Evolutionary conservation across 495 filamentous ascomycete genomes (phyloP), one percentile per base, ranked within the genome.

Genomic region (Rostrohypoxylon terebratum): DNA sequence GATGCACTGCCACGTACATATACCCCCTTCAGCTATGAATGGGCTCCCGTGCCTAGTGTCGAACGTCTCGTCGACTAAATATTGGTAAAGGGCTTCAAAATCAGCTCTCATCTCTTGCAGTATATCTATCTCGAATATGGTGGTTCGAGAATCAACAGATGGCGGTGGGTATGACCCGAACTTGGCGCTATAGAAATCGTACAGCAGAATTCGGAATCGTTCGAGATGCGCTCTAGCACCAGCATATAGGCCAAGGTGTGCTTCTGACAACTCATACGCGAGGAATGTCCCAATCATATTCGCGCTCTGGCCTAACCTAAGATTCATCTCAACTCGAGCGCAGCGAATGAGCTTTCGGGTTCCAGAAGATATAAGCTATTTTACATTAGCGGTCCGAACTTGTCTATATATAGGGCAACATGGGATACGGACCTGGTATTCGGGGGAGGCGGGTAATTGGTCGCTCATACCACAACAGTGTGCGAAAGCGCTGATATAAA

Each of bases 381-480:
- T 13, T 2, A 33, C 33, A 51, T 71, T 78, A 77, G 36, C 23
- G 36, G 31, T 34, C 33, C 38, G 38, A 14, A 13, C 4, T 42
- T 42, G n/a, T 71, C 38, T 63, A 48, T 3, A 25, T 9, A n/a
- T 0, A 16, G 3, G 20, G 38, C 5, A 6, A 16, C 11, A 11
- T 10, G 21, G 16, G 48, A n/a, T 2, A 78, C 83, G 25, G 77
- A 88, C 88, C 79, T 85, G 83, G 61, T 86, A 91, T 68, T 90
- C 90, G 16, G 78, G 64, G 66, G 83, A 84, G 4, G 69, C 59
- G 60, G 77, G 77, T 18, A 92, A 66, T 16, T 77, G 78, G 18
- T 89, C 87, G 69, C 81, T 85, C 90, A 92, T 92, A 54, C 90
- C 90, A 38, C 86, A 85, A 71, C 89, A 91, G 68, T 92, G 90